Evolutionary conservation across 306 rosid species (phyloP).

Genomic region (Arachis hypogaea): DNA sequence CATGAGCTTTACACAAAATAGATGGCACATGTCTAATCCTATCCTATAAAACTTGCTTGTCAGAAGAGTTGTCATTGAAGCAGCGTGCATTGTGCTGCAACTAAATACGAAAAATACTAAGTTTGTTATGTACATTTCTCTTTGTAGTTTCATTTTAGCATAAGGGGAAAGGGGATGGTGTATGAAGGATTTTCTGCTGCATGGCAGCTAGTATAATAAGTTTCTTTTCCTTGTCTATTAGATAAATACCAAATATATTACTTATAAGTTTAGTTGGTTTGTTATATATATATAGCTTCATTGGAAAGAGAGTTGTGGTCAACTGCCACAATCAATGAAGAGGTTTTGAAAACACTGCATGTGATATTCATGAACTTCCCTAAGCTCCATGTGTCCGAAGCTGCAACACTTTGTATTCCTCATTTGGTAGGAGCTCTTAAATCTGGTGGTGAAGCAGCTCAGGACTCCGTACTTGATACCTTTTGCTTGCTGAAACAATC

Average conservation of each 20-base stretch:
- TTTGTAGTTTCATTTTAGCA: slow-evolving; percentile 21
- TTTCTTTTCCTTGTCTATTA: neutral
- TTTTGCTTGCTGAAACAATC: slow-evolving; percentile 84
- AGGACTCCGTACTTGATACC: slow-evolving; percentile 84
- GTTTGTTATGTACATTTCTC: neutral
- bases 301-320: slow-evolving; percentile 96
- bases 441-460: slow-evolving; percentile 87
- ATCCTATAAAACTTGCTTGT: too few species aligned
- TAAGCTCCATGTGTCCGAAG: slow-evolving; percentile 92
- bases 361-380: slow-evolving; percentile 91
- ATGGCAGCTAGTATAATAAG: neutral
- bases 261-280: slow-evolving; percentile 29
- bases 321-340: slow-evolving; percentile 86
- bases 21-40: too few species aligned
- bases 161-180: slow-evolving; percentile 30
- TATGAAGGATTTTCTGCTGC: slow-evolving; percentile 22
- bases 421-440: slow-evolving; percentile 89
- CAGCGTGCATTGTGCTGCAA: too few species aligned
- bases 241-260: slow-evolving; percentile 22
- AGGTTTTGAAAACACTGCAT: slow-evolving; percentile 86
- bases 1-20: too few species aligned
- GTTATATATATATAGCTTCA: slow-evolving; percentile 85
- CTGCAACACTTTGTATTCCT: slow-evolving; percentile 95
- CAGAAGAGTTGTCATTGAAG: too few species aligned
- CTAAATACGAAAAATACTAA: neutral